Conservation (phyloP, 257 asterid species). For the Lavandula angustifolia region DNA sequence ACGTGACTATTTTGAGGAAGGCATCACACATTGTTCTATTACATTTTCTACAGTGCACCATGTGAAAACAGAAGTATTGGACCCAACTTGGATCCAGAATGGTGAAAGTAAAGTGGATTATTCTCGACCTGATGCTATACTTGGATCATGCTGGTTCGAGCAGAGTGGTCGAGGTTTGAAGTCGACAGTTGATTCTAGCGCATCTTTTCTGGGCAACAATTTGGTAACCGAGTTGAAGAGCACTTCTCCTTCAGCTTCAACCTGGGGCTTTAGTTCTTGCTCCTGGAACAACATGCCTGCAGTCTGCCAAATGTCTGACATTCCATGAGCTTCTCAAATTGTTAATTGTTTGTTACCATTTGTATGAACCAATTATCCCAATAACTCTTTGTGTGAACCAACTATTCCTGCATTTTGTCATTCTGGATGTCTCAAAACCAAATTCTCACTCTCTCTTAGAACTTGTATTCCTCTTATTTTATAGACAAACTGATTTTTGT, state of each 20-base stretch:
- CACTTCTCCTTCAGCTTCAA: conserved; percentile 30
- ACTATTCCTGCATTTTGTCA: conserved; percentile 21
- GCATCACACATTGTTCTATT: conserved; percentile 3
- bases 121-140: conserved; percentile 49
- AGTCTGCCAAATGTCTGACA: conserved; percentile 44
- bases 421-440: not conserved
- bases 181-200: conserved; percentile 27
- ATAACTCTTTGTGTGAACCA: conserved; percentile 31
- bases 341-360: conserved; percentile 30
- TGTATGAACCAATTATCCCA: conserved; percentile 25
- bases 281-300: conserved; percentile 54
- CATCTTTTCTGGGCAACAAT: conserved; percentile 35
- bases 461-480: conserved; percentile 6
- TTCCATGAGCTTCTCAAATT: conserved; percentile 32
- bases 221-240: conserved; percentile 33
- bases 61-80: conserved; percentile 47
- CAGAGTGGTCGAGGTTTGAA: conserved; percentile 30
- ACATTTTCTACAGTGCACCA: conserved; percentile 34
- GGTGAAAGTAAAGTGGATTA: conserved; percentile 35
- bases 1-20: not conserved
- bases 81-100: conserved; percentile 42
- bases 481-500: not conserved
- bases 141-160: conserved; percentile 52
- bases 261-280: conserved; percentile 40
- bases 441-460: not conserved